phyloP scores from a whole-genome alignment of 805 yeast genomes.

The Saccharomycopsis sp. region DNA sequence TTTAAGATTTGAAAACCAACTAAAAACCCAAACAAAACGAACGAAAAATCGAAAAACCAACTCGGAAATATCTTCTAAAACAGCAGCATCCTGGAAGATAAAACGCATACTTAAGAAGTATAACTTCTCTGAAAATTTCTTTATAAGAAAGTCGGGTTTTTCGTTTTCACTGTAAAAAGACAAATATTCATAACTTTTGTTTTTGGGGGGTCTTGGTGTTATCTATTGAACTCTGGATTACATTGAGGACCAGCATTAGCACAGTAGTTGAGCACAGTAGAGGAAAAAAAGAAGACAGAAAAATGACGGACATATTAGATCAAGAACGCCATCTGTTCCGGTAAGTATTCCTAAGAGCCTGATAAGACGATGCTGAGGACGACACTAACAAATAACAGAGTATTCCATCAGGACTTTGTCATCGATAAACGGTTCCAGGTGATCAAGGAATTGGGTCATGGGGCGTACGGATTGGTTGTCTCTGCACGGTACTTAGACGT shows the following conservation, averaged over 20 bases:
- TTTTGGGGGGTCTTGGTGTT: neutral
- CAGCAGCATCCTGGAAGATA: neutral
- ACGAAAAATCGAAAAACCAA: neutral
- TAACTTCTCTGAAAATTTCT: neutral
- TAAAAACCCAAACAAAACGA: neutral
- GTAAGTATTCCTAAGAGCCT: constrained; percentile 1
- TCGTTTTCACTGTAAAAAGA: neutral
- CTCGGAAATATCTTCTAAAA: neutral
- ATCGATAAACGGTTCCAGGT: constrained; percentile 85
- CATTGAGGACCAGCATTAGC: no score
- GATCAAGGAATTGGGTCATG: constrained; percentile 92
- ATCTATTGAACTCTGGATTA: no score
- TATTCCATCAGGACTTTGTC: constrained; percentile 85
- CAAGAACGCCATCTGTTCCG: constrained; percentile 19
- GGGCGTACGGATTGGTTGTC: constrained; percentile 96
- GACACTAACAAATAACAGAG: constrained; percentile 39
- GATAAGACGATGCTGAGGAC: neutral
- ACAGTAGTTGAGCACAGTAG: no score
- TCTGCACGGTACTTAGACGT: constrained; percentile 77
- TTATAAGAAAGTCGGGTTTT: neutral
- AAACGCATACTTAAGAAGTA: neutral
- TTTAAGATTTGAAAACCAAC: neutral
- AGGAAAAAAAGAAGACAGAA: no score
- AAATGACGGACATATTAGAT: constrained; percentile 15
- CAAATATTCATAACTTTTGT: neutral